Evolutionary conservation across 2,329 filamentous ascomycete species (phyloP).

Genomic region (Curvularia eragrostidis): DNA sequence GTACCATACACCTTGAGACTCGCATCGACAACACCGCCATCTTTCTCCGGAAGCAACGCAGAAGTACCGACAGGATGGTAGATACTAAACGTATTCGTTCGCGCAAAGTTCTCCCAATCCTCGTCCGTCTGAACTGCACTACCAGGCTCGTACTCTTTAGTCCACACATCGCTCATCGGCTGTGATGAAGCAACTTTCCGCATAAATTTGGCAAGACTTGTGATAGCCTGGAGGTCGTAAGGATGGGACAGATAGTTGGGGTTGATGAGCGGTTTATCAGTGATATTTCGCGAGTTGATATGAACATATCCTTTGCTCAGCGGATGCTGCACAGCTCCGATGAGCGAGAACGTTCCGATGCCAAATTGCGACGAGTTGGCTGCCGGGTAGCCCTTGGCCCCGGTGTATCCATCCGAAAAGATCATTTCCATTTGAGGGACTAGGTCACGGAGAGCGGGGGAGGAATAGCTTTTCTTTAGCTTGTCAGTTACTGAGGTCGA

Average conservation of each 20-base stretch:
- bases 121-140: slow-evolving; percentile 33
- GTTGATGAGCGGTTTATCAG: slow-evolving; percentile 35
- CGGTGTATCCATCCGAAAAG: slow-evolving; percentile 57
- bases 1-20: slow-evolving; percentile 32
- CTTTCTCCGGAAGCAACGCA: slow-evolving; percentile 35
- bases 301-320: slow-evolving; percentile 40
- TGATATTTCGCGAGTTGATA: slow-evolving; percentile 31
- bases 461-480: slow-evolving; percentile 44
- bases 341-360: slow-evolving; percentile 43
- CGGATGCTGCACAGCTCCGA: slow-evolving; percentile 47
- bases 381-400: slow-evolving; percentile 46
- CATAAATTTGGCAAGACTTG: slow-evolving; percentile 33
- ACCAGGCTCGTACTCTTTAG: slow-evolving; percentile 42
- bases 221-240: slow-evolving; percentile 36
- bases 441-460: slow-evolving; percentile 33
- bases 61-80: slow-evolving; percentile 50
- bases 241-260: slow-evolving; percentile 39
- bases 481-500: slow-evolving; percentile 25
- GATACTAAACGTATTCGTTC: slow-evolving; percentile 29
- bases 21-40: slow-evolving; percentile 35
- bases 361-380: slow-evolving; percentile 36
- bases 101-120: slow-evolving; percentile 33
- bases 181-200: slow-evolving; percentile 32
- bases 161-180: slow-evolving; percentile 39
- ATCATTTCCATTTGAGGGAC: slow-evolving; percentile 55